Evolutionary conservation across 140 eudicot species (phyloP).

Genomic region (Artemisia princeps): DNA sequence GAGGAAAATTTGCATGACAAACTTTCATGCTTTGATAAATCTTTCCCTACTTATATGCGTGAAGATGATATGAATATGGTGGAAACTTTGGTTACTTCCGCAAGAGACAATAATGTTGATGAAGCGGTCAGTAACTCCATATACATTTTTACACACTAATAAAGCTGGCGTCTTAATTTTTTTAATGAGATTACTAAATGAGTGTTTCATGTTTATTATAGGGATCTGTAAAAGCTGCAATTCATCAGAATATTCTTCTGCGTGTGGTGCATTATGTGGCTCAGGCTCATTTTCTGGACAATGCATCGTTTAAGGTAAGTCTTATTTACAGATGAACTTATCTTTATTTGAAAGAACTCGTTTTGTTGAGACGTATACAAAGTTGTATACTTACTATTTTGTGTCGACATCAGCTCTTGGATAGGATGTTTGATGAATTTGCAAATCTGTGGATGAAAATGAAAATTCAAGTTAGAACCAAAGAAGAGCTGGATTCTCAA

Average conservation of each 20-base stretch:
- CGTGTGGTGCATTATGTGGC: conserved; percentile 51
- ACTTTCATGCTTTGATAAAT: conserved; percentile 33
- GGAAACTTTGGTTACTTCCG: conserved; percentile 39
- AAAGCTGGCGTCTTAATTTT: too few species aligned
- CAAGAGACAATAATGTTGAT: conserved; percentile 25
- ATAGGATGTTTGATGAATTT: conserved; percentile 53
- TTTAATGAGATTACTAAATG: neutral
- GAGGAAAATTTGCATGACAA: conserved; percentile 25
- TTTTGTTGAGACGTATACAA: too few species aligned
- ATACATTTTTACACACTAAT: neutral
- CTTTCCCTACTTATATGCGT: conserved; percentile 40
- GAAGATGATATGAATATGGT: conserved; percentile 41
- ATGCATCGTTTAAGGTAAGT: conserved; percentile 49
- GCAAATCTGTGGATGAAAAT: conserved; percentile 59
- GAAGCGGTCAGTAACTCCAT: conserved; percentile 35
- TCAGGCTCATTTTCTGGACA: conserved; percentile 47
- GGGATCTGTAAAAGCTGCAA: conserved; percentile 50
- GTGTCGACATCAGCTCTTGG: conserved; percentile 36
- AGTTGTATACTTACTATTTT: conserved; percentile 13
- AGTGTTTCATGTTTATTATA: conserved; percentile 24
- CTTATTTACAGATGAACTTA: neutral
- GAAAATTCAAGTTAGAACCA: conserved; percentile 48
- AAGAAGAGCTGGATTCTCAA: conserved; percentile 50
- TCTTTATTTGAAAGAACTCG: too few species aligned
- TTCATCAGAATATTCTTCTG: conserved; percentile 45